Conservation (phyloP, 2,329 filamentous ascomycete species). For the Davidsoniella virescens region DNA sequence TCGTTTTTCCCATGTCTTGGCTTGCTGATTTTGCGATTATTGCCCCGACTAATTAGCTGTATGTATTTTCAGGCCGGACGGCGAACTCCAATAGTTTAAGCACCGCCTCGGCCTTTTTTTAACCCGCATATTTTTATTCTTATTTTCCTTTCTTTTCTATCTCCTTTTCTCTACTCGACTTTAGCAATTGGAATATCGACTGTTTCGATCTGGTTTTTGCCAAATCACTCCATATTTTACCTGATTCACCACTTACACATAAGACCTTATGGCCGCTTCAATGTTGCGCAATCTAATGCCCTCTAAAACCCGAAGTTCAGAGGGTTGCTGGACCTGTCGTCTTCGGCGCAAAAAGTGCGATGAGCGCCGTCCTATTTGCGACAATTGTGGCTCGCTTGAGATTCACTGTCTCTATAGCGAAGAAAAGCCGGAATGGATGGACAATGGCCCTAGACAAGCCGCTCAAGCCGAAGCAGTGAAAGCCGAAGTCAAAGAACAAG, state of each 20-base stretch:
- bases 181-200: not conserved
- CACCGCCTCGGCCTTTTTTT: not conserved
- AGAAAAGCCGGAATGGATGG: slow-evolving; percentile 42
- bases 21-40: not conserved
- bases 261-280: slow-evolving; percentile 2
- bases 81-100: not conserved
- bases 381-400: slow-evolving; percentile 32
- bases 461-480: slow-evolving; percentile 38
- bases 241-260: not conserved
- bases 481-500: slow-evolving; percentile 38
- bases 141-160: not conserved
- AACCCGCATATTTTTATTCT: not conserved
- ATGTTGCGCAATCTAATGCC: slow-evolving; percentile 11
- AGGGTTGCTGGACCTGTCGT: slow-evolving; percentile 44
- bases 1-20: not conserved
- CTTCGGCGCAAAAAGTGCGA: slow-evolving; percentile 47
- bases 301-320: slow-evolving; percentile 12
- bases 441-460: slow-evolving; percentile 31
- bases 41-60: not conserved
- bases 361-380: slow-evolving; percentile 34
- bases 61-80: not conserved
- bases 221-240: not conserved
- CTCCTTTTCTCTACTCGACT: not conserved
- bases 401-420: slow-evolving; percentile 39
- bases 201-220: not conserved